Evolutionary conservation across 202 grass and related monocot genomes (phyloP).

Genomic region (Musa balbisiana): DNA sequence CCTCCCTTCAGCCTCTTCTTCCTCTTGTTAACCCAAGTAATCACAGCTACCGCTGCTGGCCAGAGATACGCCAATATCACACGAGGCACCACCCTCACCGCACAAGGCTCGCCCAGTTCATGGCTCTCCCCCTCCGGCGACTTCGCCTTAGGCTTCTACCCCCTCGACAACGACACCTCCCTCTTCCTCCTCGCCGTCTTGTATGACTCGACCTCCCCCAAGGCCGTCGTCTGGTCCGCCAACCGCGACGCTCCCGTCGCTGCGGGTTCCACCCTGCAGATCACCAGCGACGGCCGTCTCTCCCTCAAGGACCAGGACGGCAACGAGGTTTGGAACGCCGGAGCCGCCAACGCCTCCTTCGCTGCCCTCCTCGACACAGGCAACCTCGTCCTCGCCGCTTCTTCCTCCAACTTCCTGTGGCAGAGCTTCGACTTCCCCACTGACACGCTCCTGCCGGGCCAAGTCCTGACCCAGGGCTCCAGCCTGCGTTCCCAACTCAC

Average conservation of each 20-base stretch:
- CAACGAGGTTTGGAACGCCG: background rate
- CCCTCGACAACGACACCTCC: background rate
- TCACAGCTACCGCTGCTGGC: background rate
- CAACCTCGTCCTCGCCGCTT: constrained; percentile 14
- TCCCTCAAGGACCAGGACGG: constrained; percentile 1
- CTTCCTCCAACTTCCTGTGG: background rate
- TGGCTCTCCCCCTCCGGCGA: constrained; percentile 22
- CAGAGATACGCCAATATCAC: constrained; percentile 6
- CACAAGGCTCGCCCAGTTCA: background rate
- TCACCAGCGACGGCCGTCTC: constrained; percentile 10
- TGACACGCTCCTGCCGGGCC: constrained; percentile 28
- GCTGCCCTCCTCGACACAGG: constrained; percentile 12
- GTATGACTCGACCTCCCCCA: constrained; percentile 22
- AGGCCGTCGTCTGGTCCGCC: constrained; percentile 29
- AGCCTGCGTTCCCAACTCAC: constrained; percentile 6
- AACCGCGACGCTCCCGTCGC: background rate
- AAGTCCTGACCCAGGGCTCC: background rate
- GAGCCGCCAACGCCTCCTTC: background rate
- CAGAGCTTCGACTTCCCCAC: constrained; percentile 19
- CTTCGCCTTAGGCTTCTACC: constrained; percentile 29
- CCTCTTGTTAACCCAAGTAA: background rate
- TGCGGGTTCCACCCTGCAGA: background rate
- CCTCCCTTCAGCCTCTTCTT: background rate
- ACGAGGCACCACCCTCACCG: constrained; percentile 1
- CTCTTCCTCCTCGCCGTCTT: constrained; percentile 37